A percentile compares a stretch with the other conserved stretches of the same genome.
Evolutionary conservation across 345 rosid species (phyloP).

Genomic region (Carallia brachiata): DNA sequence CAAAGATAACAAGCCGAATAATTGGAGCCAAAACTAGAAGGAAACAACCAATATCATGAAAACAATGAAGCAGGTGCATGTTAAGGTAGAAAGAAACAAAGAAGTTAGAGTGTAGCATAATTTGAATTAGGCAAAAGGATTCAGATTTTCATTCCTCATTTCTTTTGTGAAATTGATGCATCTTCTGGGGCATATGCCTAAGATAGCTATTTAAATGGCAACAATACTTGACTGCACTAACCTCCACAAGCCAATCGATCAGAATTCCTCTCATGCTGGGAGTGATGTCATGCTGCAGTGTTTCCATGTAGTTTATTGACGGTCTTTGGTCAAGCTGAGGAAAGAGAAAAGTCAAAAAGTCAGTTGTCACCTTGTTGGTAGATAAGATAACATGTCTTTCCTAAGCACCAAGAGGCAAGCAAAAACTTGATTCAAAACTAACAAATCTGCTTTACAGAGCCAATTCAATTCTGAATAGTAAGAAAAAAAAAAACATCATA

Average conservation of each 20-base stretch:
- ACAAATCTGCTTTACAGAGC: not conserved
- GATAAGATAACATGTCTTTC: not conserved
- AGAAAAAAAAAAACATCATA: not conserved
- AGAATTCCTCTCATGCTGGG: conserved; percentile 79
- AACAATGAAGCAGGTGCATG: too few species aligned
- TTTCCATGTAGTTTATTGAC: conserved; percentile 69
- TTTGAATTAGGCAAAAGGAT: not conserved
- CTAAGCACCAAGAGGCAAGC: not conserved
- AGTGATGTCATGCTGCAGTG: conserved; percentile 64
- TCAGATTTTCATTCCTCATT: not conserved
- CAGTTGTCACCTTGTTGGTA: conserved; percentile 5
- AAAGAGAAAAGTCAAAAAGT: conserved; percentile 19
- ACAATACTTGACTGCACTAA: conserved; percentile 26
- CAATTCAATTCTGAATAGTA: not conserved
- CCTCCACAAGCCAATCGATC: conserved; percentile 97
- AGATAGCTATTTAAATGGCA: not conserved
- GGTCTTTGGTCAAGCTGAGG: conserved; percentile 78
- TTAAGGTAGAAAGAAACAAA: not conserved
- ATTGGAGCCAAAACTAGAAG: too few species aligned
- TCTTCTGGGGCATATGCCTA: not conserved
- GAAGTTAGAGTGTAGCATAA: not conserved
- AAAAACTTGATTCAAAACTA: not conserved
- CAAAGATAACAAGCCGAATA: too few species aligned
- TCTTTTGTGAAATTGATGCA: not conserved
- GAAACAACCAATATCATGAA: too few species aligned